phyloP scores from a whole-genome alignment of 1,284 basidiomycete species.

The Puccinia polysora region DNA sequence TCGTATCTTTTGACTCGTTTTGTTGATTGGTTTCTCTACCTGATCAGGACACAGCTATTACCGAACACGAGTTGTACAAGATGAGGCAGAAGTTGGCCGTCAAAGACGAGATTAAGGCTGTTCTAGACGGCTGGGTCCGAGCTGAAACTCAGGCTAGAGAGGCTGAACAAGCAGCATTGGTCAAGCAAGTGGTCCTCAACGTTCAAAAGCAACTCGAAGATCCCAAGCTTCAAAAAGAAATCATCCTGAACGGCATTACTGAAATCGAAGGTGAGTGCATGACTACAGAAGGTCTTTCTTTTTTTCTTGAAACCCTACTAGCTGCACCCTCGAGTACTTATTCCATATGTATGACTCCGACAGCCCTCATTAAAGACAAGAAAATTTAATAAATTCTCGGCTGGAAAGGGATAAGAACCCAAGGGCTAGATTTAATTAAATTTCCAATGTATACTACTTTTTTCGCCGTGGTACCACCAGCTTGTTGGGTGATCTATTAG shows the following conservation, averaged over 20 bases:
- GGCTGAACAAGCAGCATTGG: slow-evolving; percentile 85
- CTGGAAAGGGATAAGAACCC: too few species aligned
- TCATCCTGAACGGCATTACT: slow-evolving; percentile 74
- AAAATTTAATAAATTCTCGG: too few species aligned
- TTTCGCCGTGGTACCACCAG: too few species aligned
- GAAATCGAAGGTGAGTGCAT: slow-evolving; percentile 83
- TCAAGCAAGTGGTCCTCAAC: slow-evolving; percentile 78
- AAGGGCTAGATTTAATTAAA: too few species aligned
- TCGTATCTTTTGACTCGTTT: neutral
- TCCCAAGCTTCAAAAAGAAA: slow-evolving; percentile 87
- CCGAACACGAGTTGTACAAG: slow-evolving; percentile 85
- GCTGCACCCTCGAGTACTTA: neutral
- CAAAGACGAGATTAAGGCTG: slow-evolving; percentile 82
- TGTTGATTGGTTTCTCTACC: neutral
- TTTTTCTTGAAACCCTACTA: neutral
- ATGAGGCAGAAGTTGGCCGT: slow-evolving; percentile 83
- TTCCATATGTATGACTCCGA: neutral
- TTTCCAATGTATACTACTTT: too few species aligned
- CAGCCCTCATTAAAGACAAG: slow-evolving; percentile 36
- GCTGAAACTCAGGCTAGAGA: slow-evolving; percentile 96
- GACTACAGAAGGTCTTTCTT: neutral
- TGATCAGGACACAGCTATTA: slow-evolving; percentile 75
- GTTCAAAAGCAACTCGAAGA: slow-evolving; percentile 77
- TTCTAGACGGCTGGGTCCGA: slow-evolving; percentile 96
- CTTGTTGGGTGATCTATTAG: too few species aligned